Evolutionary conservation across 2,329 filamentous ascomycete species (phyloP), one percentile per base, ranked within the genome.

Genomic region (Aspergillus sp.): DNA sequence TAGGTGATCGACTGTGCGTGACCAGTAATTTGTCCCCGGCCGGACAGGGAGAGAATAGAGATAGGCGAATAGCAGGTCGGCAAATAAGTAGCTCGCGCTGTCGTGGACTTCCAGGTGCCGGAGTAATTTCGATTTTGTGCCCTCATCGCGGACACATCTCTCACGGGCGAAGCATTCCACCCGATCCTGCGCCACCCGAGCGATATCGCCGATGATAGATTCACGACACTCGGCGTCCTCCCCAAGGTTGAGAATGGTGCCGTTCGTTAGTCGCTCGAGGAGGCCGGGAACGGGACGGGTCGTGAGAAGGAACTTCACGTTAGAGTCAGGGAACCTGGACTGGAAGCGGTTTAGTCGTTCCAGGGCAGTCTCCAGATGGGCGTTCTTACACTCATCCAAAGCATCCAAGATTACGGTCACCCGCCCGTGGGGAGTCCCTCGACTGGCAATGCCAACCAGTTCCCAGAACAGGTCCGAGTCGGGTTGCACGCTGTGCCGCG

Each of bases 391-490:
- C 50, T 52, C 50, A 22, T 52, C 50, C 50, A 52, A 32, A 39
- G 50, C 50, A 39, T 52, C 50, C 31, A 52, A 20, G 50, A 52
- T 11, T 3, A 52, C 31, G 9, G 50, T 22, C n/a, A 52, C 50
- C 50, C 18, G 50, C 7, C 18, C 50, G 26, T 52, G 50, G 7
- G 50, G 26, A 32, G 50, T 39, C 14, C 31, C 50, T 16, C 31
- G 31, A 22, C 31, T 39, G 50, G 50, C 50, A 9, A 39, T 39
- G 20, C 18, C 50, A 2, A 52, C 9, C 26, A 52, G 16, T 16
- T 52, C 50, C 50, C 50, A 52, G 10, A 52, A 52, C 16, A 52
- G 50, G n/a, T 52, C 50, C 14, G 50, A 52, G 31, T 52, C 50
- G 14, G 50, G 50, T 32, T 18, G 31, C 16, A 52, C 50, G 18